phyloP scores from a whole-genome alignment of 2,329 filamentous ascomycete species.

The Talaromyces sp. region DNA sequence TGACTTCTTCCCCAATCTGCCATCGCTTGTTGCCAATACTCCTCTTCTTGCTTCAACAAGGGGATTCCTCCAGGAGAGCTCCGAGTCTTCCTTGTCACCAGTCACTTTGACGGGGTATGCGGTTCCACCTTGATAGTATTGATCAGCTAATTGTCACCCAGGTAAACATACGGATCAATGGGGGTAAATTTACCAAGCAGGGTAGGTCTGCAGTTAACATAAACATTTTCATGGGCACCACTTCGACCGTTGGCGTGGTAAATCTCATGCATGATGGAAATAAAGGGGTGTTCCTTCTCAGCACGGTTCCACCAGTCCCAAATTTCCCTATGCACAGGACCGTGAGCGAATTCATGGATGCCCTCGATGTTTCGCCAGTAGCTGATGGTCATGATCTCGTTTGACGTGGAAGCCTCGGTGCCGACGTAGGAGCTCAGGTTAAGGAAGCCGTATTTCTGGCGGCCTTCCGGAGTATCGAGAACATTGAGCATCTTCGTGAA shows the following conservation, averaged over 20 bases:
- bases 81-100: not conserved
- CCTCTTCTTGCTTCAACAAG: conserved; percentile 8
- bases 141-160: not conserved
- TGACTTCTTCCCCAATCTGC: conserved; percentile 4
- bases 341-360: conserved; percentile 51
- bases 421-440: conserved; percentile 39
- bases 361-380: conserved; percentile 51
- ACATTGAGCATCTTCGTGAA: conserved; percentile 38
- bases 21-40: conserved; percentile 3
- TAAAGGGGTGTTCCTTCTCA: conserved; percentile 31
- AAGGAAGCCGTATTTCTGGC: conserved; percentile 47
- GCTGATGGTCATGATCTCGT: conserved; percentile 39
- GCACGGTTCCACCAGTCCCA: conserved; percentile 49
- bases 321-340: conserved; percentile 42
- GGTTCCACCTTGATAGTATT: conserved; percentile 5
- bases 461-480: conserved; percentile 26
- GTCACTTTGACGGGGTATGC: not conserved
- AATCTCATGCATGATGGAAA: conserved; percentile 54
- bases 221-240: conserved; percentile 50
- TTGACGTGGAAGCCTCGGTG: conserved; percentile 34
- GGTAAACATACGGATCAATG: not conserved
- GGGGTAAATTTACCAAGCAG: conserved; percentile 7
- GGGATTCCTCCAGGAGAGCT: conserved; percentile 4
- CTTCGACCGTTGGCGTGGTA: conserved; percentile 39
- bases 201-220: conserved; percentile 33